phyloP scores from a whole-genome alignment of 2,329 filamentous ascomycete species.

The Penicillium corylophilum region DNA sequence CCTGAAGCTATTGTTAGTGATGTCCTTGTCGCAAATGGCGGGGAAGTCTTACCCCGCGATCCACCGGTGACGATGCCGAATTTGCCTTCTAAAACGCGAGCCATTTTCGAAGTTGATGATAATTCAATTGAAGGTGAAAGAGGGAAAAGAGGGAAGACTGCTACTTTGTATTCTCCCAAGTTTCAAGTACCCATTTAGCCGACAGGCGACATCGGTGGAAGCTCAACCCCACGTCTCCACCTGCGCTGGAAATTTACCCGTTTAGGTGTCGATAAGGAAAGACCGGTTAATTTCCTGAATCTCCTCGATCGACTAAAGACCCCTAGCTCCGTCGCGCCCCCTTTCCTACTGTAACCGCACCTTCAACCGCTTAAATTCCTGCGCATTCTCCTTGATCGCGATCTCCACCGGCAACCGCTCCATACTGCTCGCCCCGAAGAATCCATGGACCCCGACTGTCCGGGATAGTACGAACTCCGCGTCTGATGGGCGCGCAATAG shows the following conservation, averaged over 20 bases:
- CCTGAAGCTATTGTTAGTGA: constrained; percentile 48
- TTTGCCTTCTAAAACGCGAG: constrained; percentile 64
- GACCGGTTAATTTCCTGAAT: constrained; percentile 8
- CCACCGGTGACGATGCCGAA: constrained; percentile 77
- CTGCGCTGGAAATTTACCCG: constrained; percentile 28
- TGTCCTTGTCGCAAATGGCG: neutral
- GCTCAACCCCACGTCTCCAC: constrained; percentile 10
- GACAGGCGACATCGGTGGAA: constrained; percentile 7
- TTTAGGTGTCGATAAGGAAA: constrained; percentile 16
- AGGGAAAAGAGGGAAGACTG: constrained; percentile 10
- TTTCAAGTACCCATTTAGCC: constrained; percentile 13
- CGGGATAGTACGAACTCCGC: constrained; percentile 61
- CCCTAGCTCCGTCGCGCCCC: neutral
- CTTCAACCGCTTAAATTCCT: constrained; percentile 51
- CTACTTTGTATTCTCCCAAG: constrained; percentile 10
- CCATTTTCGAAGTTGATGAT: constrained; percentile 9
- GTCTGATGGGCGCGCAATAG: constrained; percentile 64
- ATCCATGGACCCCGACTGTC: constrained; percentile 66
- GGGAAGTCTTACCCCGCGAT: constrained; percentile 62
- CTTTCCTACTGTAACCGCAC: constrained; percentile 15
- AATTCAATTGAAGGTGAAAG: neutral
- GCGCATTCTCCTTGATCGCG: constrained; percentile 61
- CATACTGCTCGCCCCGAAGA: constrained; percentile 69
- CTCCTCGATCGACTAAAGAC: neutral
- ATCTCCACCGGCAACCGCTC: constrained; percentile 67